These are phyloP conservation scores for Mallotus nudiflorus DNA, from an alignment of 345 rosid genomes.

Conservation along the genomic window DNA sequence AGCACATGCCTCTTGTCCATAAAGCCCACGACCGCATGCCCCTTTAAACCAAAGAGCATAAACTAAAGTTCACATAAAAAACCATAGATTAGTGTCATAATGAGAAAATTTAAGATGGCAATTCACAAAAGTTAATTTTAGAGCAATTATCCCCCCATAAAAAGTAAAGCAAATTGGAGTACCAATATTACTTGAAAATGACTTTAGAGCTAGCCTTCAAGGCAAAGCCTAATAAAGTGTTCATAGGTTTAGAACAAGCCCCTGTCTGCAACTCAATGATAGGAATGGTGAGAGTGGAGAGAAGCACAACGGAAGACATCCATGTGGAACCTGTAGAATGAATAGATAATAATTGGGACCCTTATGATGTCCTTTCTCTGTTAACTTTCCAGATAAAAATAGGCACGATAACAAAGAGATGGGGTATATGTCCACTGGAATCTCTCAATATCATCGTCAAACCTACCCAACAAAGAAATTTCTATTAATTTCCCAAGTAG, in stretches of 20 bases:
- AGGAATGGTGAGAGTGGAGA: too few relatives aligned
- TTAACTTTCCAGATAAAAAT: conserved; percentile 12
- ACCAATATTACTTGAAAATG: not conserved
- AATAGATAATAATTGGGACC: conserved; percentile 9
- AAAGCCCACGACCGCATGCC: conserved; percentile 8
- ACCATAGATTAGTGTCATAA: not conserved
- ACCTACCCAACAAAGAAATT: not conserved
- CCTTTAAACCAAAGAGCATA: not conserved
- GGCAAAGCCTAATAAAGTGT: not conserved
- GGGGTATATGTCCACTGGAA: conserved; percentile 1
- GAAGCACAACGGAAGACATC: not conserved
- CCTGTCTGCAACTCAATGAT: too few relatives aligned
- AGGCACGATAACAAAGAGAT: not conserved
- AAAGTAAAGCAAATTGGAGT: not conserved
- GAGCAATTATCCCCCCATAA: not conserved
- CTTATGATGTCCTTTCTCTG: conserved; percentile 5
- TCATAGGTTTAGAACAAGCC: too few relatives aligned
- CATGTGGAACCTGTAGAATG: conserved; percentile 14
- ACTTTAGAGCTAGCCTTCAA: not conserved
- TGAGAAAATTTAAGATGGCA: not conserved
- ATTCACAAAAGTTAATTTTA: not conserved
- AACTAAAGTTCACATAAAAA: not conserved
- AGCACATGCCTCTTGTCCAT: conserved; percentile 11
- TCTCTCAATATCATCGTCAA: not conserved
- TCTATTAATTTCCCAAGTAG: not conserved